These are phyloP conservation scores for Trichophyton simii DNA, from an alignment of 2,329 filamentous ascomycete genomes.

Conservation along the genomic window DNA sequence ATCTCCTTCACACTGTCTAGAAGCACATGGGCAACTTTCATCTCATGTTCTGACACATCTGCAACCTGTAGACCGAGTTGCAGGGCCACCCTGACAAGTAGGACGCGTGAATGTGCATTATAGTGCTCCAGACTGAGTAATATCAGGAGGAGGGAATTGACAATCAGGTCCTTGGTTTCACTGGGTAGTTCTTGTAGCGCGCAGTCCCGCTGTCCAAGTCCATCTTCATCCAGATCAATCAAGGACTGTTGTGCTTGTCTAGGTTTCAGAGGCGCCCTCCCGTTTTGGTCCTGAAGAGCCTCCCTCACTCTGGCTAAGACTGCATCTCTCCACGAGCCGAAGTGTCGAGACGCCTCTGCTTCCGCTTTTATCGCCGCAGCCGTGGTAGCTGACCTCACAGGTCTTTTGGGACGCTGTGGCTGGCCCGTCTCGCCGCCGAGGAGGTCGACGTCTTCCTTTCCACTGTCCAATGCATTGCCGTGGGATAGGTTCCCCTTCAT, in stretches of 20 bases:
- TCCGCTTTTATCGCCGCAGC: constrained; percentile 42
- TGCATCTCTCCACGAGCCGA: constrained; percentile 65
- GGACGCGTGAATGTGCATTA: constrained; percentile 56
- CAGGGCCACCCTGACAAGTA: constrained; percentile 57
- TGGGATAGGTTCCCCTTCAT: not conserved
- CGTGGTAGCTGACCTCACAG: constrained; percentile 10
- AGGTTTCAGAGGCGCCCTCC: not conserved
- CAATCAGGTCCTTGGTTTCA: constrained; percentile 47
- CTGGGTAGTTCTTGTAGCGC: constrained; percentile 31
- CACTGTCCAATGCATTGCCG: not conserved
- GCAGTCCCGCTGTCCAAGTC: too few relatives aligned
- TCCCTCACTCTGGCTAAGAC: constrained; percentile 61
- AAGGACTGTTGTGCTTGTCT: not conserved
- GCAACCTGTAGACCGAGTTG: constrained; percentile 56
- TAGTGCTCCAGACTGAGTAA: constrained; percentile 68
- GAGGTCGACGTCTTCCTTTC: not conserved
- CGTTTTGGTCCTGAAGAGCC: constrained; percentile 41
- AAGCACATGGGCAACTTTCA: constrained; percentile 60
- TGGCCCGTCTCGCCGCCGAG: not conserved
- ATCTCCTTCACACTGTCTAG: constrained; percentile 65
- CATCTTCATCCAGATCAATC: not conserved
- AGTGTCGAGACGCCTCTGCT: constrained; percentile 53
- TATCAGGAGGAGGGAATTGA: constrained; percentile 61
- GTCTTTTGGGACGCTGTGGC: not conserved
- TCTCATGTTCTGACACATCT: constrained; percentile 57